Evolutionary conservation across 1,139 yeast species (phyloP).

Genomic region (Sugiyamaella paludigena): DNA sequence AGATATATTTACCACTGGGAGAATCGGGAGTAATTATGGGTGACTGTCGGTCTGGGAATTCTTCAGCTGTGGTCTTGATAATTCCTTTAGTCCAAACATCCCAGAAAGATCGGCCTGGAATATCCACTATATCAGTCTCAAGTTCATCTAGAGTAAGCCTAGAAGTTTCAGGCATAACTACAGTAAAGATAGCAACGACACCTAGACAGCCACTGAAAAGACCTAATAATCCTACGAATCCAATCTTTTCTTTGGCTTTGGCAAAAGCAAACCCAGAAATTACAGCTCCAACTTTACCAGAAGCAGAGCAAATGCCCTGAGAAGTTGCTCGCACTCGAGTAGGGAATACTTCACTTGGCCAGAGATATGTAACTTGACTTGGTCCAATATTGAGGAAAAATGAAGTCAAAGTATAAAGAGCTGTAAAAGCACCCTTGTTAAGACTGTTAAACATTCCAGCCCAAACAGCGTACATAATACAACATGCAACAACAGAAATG

Average conservation of each 20-base stretch:
- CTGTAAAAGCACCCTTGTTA: constrained; percentile 50
- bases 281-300: constrained; percentile 94
- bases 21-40: too few species aligned
- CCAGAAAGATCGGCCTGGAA: constrained; percentile 3
- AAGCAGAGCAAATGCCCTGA: constrained; percentile 93
- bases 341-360: constrained; percentile 95
- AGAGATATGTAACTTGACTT: constrained; percentile 86
- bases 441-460: constrained; percentile 56
- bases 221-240: constrained; percentile 88
- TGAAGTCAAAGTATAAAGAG: constrained; percentile 56
- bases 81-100: not conserved
- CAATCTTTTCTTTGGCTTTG: constrained; percentile 76
- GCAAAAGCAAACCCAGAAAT: constrained; percentile 66
- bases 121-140: constrained; percentile 19
- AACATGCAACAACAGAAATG: constrained; percentile 54
- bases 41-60: too few species aligned
- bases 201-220: constrained; percentile 90
- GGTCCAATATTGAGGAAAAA: constrained; percentile 74
- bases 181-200: constrained; percentile 61
- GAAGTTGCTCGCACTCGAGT: constrained; percentile 96
- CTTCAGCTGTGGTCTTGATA: too few species aligned
- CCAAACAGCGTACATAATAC: constrained; percentile 53
- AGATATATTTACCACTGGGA: too few species aligned
- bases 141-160: constrained; percentile 83
- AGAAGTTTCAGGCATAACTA: constrained; percentile 84